phyloP scores from a whole-genome alignment of 768 basidiomycete genomes.

The Suillus ampliporus region DNA sequence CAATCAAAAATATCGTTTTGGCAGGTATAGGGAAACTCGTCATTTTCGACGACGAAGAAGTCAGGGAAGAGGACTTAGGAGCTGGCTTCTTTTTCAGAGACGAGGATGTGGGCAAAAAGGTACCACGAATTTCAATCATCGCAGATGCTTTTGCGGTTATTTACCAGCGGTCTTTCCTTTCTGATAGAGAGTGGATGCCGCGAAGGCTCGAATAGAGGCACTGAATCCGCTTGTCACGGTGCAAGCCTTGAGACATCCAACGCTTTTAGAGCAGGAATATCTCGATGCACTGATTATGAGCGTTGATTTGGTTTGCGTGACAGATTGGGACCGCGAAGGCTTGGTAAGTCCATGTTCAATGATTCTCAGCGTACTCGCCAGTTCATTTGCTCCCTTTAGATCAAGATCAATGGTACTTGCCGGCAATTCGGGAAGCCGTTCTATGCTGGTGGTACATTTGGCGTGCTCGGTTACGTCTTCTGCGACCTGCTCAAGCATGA shows the following conservation, averaged over 20 bases:
- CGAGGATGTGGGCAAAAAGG: conserved; percentile 90
- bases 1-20: conserved; percentile 96
- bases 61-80: conserved; percentile 86
- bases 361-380: conserved; percentile 9
- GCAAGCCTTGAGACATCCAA: conserved; percentile 61
- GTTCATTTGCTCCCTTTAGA: conserved; percentile 48
- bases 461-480: conserved; percentile 91
- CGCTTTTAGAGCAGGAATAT: conserved; percentile 53
- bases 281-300: conserved; percentile 63
- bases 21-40: conserved; percentile 93
- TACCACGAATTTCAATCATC: conserved; percentile 35
- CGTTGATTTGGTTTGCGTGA: conserved; percentile 88
- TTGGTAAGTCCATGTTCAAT: conserved; percentile 68
- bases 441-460: conserved; percentile 92
- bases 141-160: conserved; percentile 46
- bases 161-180: conserved; percentile 37
- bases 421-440: conserved; percentile 76
- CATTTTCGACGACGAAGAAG: conserved; percentile 78
- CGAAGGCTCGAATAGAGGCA: conserved; percentile 82
- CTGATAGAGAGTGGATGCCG: conserved; percentile 81
- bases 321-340: conserved; percentile 72
- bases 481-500: conserved; percentile 90
- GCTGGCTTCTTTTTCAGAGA: conserved; percentile 94
- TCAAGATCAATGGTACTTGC: conserved; percentile 80
- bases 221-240: conserved; percentile 92